Evolutionary conservation across 495 filamentous ascomycete genomes (phyloP).

Genomic region (Cladorrhinum samala): DNA sequence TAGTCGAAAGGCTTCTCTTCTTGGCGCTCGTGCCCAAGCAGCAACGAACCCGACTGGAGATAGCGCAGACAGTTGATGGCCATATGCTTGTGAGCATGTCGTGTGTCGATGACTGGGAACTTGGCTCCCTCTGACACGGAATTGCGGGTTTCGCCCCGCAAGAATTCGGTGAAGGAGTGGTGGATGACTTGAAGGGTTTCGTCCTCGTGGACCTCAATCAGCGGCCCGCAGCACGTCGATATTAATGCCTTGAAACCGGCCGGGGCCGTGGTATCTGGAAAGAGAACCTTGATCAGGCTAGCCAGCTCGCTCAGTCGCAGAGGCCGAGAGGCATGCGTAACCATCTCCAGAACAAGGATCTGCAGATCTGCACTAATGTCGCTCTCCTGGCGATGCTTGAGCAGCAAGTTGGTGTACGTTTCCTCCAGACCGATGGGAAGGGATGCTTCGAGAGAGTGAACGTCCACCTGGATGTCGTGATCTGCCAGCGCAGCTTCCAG

Average conservation of each 20-base stretch:
- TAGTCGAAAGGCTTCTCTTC: constrained; percentile 1
- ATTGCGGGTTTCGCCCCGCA: constrained; percentile 22
- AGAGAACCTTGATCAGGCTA: constrained; percentile 23
- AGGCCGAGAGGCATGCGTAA: constrained; percentile 42
- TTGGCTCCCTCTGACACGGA: not conserved
- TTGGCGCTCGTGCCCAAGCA: not conserved
- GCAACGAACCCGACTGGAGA: constrained; percentile 7
- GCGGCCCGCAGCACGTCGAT: constrained; percentile 32
- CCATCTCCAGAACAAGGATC: constrained; percentile 34
- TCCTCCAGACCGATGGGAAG: constrained; percentile 33
- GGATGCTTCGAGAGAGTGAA: constrained; percentile 9
- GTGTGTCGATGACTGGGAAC: constrained; percentile 25
- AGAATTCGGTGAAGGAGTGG: constrained; percentile 49
- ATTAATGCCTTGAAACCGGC: constrained; percentile 6
- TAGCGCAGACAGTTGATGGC: constrained; percentile 2
- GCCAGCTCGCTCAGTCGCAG: constrained; percentile 45
- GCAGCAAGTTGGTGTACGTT: constrained; percentile 38
- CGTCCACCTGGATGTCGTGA: constrained; percentile 5
- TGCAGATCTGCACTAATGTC: constrained; percentile 34
- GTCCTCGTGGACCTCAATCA: constrained; percentile 41
- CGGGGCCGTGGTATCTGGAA: not conserved
- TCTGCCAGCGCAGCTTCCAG: constrained; percentile 30
- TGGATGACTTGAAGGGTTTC: constrained; percentile 45
- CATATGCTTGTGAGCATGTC: constrained; percentile 15
- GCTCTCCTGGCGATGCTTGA: constrained; percentile 31